Percentiles rank a stretch among this genome's conserved stretches.
phyloP scores from a whole-genome alignment of 2,329 filamentous ascomycete species.

The Sporothrix dimorphospora region DNA sequence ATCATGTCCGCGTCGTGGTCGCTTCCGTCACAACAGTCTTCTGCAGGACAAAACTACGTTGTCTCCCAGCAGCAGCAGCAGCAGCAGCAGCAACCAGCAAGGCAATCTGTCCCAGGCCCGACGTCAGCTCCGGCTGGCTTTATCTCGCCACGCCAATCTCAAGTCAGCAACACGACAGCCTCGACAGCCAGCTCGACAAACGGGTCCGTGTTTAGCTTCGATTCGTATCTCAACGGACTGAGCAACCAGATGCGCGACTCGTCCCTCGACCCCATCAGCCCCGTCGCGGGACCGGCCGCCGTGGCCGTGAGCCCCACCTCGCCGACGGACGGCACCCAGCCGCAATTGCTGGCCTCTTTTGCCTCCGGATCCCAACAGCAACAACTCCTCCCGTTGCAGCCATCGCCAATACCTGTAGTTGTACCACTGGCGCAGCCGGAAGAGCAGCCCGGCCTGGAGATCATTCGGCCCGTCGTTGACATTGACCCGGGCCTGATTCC shows the following conservation, averaged over 20 bases:
- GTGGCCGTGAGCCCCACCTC: background rate
- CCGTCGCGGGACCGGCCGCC: background rate
- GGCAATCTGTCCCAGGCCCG: background rate
- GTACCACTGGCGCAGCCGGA: background rate
- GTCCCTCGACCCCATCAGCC: slow-evolving; percentile 23
- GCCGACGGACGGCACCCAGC: background rate
- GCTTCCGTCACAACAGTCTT: slow-evolving; percentile 8
- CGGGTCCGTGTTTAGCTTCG: slow-evolving; percentile 31
- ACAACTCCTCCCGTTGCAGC: background rate
- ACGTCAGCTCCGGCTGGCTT: background rate
- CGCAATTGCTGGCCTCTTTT: slow-evolving; percentile 23
- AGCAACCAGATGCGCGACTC: slow-evolving; percentile 18
- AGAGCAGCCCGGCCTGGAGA: slow-evolving; percentile 30
- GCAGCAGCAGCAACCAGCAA: background rate
- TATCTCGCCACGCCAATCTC: slow-evolving; percentile 29
- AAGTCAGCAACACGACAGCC: slow-evolving; percentile 32
- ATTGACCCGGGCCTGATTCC: slow-evolving; percentile 35
- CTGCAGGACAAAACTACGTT: background rate
- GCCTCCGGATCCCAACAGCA: slow-evolving; percentile 8
- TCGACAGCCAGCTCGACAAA: slow-evolving; percentile 28
- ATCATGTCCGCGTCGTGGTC: slow-evolving; percentile 14
- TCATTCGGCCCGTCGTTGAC: background rate
- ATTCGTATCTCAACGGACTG: slow-evolving; percentile 16
- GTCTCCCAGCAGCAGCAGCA: slow-evolving; percentile 4
- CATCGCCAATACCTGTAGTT: background rate